A percentile compares a stretch with the other conserved stretches of the same genome.
phyloP scores from a whole-genome alignment of 345 rosid species.

The Aquilaria malaccensis region DNA sequence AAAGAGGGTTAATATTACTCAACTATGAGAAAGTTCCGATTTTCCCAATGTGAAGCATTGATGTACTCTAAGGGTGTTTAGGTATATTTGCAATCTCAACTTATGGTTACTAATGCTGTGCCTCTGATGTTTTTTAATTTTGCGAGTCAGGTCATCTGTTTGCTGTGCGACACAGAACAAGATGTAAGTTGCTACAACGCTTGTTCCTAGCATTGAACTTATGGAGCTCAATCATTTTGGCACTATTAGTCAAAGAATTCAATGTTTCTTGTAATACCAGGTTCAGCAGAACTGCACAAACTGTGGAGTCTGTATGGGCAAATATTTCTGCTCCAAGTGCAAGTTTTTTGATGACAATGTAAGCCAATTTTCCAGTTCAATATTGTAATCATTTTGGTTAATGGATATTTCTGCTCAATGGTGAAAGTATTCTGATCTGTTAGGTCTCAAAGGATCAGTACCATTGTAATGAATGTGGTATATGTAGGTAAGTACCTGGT shows the following conservation, averaged over 20 bases:
- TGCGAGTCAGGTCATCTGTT: conserved; percentile 47
- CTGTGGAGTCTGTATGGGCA: conserved; percentile 67
- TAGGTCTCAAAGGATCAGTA: conserved; percentile 49
- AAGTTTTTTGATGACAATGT: conserved; percentile 69
- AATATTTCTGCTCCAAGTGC: conserved; percentile 54
- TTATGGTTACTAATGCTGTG: too few species aligned
- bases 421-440: not conserved
- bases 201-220: not conserved
- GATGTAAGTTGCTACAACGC: conserved; percentile 33
- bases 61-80: too few species aligned
- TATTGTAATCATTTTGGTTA: not conserved
- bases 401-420: not conserved
- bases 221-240: not conserved
- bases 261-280: conserved; percentile 20
- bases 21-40: too few species aligned
- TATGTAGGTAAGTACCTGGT: conserved; percentile 40
- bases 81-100: too few species aligned
- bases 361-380: conserved; percentile 4
- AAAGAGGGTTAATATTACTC: too few species aligned
- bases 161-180: conserved; percentile 49
- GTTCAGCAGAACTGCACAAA: conserved; percentile 47
- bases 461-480: conserved; percentile 62
- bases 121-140: too few species aligned
- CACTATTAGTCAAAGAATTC: not conserved
- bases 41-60: too few species aligned